Conservation (phyloP, 768 basidiomycete species). For the Auricularia sp. region DNA sequence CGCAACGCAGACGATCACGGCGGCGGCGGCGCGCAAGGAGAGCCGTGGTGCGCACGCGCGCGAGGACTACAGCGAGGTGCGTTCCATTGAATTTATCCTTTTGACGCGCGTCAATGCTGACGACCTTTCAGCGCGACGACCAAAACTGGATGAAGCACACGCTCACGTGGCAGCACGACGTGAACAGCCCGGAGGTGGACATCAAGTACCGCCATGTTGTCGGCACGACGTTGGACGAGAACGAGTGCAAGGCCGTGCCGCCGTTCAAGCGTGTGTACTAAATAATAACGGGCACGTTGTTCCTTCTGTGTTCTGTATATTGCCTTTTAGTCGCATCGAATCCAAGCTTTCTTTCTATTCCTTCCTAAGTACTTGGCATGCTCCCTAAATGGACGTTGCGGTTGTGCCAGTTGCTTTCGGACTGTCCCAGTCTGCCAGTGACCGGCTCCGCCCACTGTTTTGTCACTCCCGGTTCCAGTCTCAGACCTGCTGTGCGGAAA, state of each 20-base stretch:
- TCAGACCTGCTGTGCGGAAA: too few species aligned
- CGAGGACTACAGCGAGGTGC: conserved; percentile 82
- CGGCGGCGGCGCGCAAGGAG: conserved; percentile 89
- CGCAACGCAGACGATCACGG: conserved; percentile 90
- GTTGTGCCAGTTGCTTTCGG: too few species aligned
- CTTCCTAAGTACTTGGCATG: too few species aligned
- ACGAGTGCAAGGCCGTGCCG: conserved; percentile 92
- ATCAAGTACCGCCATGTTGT: conserved; percentile 87
- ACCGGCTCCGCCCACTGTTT: too few species aligned
- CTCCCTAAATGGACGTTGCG: too few species aligned
- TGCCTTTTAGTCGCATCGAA: not conserved
- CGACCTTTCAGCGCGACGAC: conserved; percentile 60
- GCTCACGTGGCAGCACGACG: conserved; percentile 82
- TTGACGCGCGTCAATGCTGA: conserved; percentile 15
- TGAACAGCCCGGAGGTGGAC: conserved; percentile 67
- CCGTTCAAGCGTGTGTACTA: conserved; percentile 97
- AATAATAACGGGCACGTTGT: not conserved
- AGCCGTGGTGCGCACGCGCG: conserved; percentile 98
- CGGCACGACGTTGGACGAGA: conserved; percentile 79
- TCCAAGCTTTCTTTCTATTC: not conserved
- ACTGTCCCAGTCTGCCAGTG: too few species aligned
- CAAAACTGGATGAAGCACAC: conserved; percentile 89
- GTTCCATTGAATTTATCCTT: conserved; percentile 24
- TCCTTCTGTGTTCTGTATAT: not conserved
- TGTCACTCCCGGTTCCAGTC: too few species aligned